Conservation (phyloP, 768 basidiomycete species). For the Macrolepiota albuminosa region DNA sequence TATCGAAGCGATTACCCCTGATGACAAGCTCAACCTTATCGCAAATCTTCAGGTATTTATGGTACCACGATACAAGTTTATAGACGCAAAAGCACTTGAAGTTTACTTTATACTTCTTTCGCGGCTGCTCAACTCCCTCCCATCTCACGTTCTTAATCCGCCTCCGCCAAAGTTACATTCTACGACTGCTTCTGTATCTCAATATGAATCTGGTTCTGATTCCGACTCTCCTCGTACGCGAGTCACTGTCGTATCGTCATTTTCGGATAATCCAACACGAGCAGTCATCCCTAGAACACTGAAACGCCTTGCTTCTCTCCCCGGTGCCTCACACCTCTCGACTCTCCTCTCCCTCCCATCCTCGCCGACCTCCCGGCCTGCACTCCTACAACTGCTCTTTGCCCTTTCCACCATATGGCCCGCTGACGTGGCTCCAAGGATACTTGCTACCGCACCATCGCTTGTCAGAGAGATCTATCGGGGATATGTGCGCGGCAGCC, state of each 20-base stretch:
- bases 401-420: slow-evolving; percentile 61
- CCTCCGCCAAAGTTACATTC: slow-evolving; percentile 16
- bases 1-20: slow-evolving; percentile 23
- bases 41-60: slow-evolving; percentile 70
- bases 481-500: slow-evolving; percentile 53
- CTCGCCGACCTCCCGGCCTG: slow-evolving; percentile 32
- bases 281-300: slow-evolving; percentile 50
- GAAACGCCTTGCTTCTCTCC: slow-evolving; percentile 58
- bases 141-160: slow-evolving; percentile 46
- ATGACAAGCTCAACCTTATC: slow-evolving; percentile 53
- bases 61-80: slow-evolving; percentile 51
- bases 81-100: slow-evolving; percentile 40
- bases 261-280: slow-evolving; percentile 20
- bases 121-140: slow-evolving; percentile 47
- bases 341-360: slow-evolving; percentile 46
- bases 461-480: slow-evolving; percentile 76
- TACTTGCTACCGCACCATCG: slow-evolving; percentile 55
- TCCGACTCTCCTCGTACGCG: slow-evolving; percentile 28
- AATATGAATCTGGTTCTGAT: slow-evolving; percentile 36
- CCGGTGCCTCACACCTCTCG: slow-evolving; percentile 47
- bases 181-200: slow-evolving; percentile 8
- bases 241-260: slow-evolving; percentile 34
- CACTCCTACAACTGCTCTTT: slow-evolving; percentile 55
- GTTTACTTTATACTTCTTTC: slow-evolving; percentile 53
- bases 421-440: slow-evolving; percentile 39